These are phyloP conservation scores for Clonostachys sp. DNA, from an alignment of 2,329 filamentous ascomycete species.

Conservation along the genomic window DNA sequence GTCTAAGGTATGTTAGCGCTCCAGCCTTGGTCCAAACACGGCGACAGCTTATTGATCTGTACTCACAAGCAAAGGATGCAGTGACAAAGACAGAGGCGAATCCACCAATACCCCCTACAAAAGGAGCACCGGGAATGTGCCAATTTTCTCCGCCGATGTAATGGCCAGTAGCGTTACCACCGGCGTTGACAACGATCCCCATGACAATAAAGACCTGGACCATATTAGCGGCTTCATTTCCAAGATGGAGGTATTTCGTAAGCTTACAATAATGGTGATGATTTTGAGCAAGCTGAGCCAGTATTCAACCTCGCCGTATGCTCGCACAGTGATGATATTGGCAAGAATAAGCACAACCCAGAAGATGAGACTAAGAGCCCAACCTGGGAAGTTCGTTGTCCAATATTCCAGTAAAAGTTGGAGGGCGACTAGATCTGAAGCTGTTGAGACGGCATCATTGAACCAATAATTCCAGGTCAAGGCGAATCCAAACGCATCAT, in stretches of 20 bases:
- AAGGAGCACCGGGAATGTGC: constrained; percentile 55
- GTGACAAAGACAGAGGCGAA: constrained; percentile 49
- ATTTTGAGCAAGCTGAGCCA: constrained; percentile 58
- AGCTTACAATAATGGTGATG: constrained; percentile 18
- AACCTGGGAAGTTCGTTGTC: constrained; percentile 13
- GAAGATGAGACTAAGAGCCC: constrained; percentile 6
- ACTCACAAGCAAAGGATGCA: constrained; percentile 51
- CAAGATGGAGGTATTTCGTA: no score
- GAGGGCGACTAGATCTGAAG: constrained; percentile 43
- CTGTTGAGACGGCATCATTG: constrained; percentile 37
- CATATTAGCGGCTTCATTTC: no score
- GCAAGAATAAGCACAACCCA: no score
- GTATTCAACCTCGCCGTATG: no score
- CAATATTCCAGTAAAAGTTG: constrained; percentile 42
- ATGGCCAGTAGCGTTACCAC: no score
- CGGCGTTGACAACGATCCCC: no score
- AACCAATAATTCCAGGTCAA: constrained; percentile 46
- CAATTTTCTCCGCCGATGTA: constrained; percentile 22
- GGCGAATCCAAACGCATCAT: constrained; percentile 39
- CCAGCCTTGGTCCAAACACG: not conserved
- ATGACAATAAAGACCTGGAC: no score
- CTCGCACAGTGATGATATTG: no score
- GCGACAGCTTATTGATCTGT: not conserved
- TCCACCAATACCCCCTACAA: constrained; percentile 58
- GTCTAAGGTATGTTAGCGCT: not conserved